phyloP scores from a whole-genome alignment of 805 yeast genomes.

The Hanseniaspora lachancei region DNA sequence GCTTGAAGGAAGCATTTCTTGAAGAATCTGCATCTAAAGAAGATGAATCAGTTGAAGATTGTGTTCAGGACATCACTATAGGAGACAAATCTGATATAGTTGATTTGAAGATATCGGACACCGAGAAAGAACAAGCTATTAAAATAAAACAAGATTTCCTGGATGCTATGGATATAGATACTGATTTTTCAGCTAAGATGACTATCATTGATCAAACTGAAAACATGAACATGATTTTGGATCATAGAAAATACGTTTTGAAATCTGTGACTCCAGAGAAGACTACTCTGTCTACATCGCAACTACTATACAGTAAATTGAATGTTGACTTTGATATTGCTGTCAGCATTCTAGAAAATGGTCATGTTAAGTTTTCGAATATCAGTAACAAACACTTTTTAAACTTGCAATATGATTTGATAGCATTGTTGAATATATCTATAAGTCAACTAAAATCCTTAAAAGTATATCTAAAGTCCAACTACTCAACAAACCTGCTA shows the following conservation, averaged over 20 bases:
- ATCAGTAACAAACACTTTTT: constrained; percentile 1
- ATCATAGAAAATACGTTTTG: constrained; percentile 3
- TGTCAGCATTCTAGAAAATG: constrained; percentile 3
- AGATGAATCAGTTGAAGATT: background rate
- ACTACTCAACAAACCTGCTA: background rate
- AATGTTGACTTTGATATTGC: background rate
- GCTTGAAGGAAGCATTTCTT: background rate
- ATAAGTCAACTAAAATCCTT: background rate
- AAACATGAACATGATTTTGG: background rate
- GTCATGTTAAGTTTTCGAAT: background rate
- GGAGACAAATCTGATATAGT: background rate
- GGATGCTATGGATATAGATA: background rate
- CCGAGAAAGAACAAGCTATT: background rate
- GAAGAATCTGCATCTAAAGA: background rate
- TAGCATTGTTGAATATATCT: background rate
- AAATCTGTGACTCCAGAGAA: background rate
- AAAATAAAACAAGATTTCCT: background rate
- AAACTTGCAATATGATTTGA: background rate
- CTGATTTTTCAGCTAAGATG: no score
- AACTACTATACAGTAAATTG: background rate
- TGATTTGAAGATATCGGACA: background rate
- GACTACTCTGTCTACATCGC: background rate
- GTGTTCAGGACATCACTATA: background rate
- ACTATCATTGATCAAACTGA: background rate
- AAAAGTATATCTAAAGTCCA: constrained; percentile 1